A percentile compares a stretch with the other conserved stretches of the same genome.
Conservation (phyloP, 371 early-diverging fungal species). For the Rhizopus delemar region DNA sequence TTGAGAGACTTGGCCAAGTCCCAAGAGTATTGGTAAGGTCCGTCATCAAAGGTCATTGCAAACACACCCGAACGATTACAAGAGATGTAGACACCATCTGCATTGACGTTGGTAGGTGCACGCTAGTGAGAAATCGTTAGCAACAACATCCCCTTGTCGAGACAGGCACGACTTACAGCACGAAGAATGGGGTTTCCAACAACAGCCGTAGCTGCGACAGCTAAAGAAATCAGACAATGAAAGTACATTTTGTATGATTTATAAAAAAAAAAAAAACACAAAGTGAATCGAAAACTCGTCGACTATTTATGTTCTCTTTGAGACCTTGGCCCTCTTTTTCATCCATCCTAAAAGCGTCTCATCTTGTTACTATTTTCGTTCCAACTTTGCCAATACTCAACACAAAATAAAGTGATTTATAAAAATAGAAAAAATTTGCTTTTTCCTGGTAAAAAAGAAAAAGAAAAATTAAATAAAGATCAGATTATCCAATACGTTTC, state of each 20-base stretch:
- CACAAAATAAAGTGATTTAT: no score
- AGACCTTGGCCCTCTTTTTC: no score
- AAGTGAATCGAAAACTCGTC: no score
- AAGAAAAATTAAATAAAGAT: no score
- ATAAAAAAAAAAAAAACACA: no score
- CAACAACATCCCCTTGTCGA: conserved; percentile 11
- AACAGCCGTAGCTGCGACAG: not conserved
- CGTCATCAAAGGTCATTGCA: conserved; percentile 55
- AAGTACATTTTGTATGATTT: not conserved
- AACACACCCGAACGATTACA: conserved; percentile 41
- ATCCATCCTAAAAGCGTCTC: no score
- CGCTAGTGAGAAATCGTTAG: conserved; percentile 10
- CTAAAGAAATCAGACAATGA: not conserved
- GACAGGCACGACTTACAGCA: not conserved
- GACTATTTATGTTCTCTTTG: no score
- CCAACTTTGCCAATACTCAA: no score
- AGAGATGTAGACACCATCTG: conserved; percentile 12
- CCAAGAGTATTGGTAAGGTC: conserved; percentile 40
- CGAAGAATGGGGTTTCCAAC: not conserved
- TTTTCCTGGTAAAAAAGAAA: no score
- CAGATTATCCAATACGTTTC: no score
- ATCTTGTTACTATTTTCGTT: no score
- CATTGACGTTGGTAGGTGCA: not conserved
- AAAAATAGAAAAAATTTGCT: no score
- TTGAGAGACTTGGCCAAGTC: conserved; percentile 36